A percentile compares a stretch with the other conserved stretches of the same genome.
Evolutionary conservation across 163 green algal genomes (phyloP).

Genomic region (Coccomyxa subellipsoidea): DNA sequence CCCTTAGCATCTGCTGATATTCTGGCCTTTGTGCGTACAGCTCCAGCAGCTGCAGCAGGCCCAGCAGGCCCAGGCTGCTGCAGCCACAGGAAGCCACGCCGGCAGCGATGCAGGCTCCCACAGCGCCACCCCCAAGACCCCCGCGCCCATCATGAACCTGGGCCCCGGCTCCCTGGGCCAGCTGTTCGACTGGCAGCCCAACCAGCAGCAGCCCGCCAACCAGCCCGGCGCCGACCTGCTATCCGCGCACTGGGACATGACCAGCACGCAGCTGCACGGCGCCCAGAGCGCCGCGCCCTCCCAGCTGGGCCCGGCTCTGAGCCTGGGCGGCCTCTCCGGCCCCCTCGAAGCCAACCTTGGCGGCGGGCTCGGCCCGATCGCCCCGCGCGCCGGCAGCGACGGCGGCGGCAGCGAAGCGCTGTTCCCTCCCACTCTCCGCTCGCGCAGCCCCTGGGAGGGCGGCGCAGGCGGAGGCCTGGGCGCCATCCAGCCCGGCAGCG

Average conservation of each 20-base stretch:
- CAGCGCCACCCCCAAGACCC: neutral
- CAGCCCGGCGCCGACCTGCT: neutral
- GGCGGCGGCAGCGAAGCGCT: neutral
- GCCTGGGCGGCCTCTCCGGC: neutral
- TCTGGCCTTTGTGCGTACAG: neutral
- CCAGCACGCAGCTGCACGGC: neutral
- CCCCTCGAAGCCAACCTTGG: neutral
- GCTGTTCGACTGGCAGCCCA: neutral
- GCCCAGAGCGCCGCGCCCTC: neutral
- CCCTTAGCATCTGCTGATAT: too few species aligned
- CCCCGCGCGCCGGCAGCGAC: neutral
- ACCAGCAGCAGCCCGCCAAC: neutral
- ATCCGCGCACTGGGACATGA: neutral
- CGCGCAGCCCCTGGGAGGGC: neutral
- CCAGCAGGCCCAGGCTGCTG: neutral
- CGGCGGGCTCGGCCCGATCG: neutral
- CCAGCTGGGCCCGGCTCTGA: neutral
- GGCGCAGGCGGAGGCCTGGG: neutral
- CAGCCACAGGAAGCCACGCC: neutral
- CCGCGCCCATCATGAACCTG: neutral
- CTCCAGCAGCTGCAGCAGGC: conserved; percentile 5
- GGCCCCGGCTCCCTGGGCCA: neutral
- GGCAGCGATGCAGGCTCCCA: conserved; percentile 2
- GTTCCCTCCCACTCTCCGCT: neutral
- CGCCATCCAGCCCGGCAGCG: neutral